Base-by-base conservation (phyloP, 257 asterid genomes). In the Euphrasia confusa region DNA sequence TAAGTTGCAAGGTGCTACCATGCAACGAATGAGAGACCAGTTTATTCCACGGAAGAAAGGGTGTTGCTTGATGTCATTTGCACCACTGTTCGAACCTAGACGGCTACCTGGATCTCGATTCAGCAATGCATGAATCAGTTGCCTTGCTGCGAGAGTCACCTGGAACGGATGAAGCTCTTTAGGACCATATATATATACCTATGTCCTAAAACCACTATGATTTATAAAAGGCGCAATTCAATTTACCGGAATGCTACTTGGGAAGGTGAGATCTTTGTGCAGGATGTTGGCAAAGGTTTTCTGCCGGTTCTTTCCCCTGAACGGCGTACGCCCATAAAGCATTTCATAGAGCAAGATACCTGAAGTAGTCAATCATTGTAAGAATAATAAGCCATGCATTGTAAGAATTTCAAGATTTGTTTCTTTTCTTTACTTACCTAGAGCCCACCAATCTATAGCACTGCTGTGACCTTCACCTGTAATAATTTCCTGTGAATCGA, bases 371-470 rank as follows among this genome's bases (percentile, higher is more conserved):
- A 35, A 35, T 35, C 40, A 35, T 35, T 35, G 40, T 35, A 35
- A 35, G 40, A 45, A 13, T 13, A 12, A 45, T 4, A 45, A 45
- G 6, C 52, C 15, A 45, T 45, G 15, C 52, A 45, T 45, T 45
- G 52, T 45, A 13, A 45, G 15, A 45, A 45, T 45, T 45, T 58
- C 54, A 15, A 47, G 28, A 27, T 10, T 63, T 1, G 48, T 61
- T 39, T 9, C 27, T 32, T 42, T 24, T 9, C 17, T 55, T 21
- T 32, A 66, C 95, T 72, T 83, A 92, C 99, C 99, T 67, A 92
- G 83, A 75, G 96, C 90, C 99, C 99, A 92, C 99, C 99, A 92
- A 73, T 92, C 99, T 56, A 89, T 86, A 21, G 99, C 99, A 76
- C 97, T 83, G 55, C 90, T 89, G 76, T 92, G 97, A 61, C 94